A percentile compares a stretch with the other conserved stretches of the same genome.
These are phyloP conservation scores for Dalbergia cultrata DNA, from an alignment of 306 rosid species.

Conservation along the genomic window DNA sequence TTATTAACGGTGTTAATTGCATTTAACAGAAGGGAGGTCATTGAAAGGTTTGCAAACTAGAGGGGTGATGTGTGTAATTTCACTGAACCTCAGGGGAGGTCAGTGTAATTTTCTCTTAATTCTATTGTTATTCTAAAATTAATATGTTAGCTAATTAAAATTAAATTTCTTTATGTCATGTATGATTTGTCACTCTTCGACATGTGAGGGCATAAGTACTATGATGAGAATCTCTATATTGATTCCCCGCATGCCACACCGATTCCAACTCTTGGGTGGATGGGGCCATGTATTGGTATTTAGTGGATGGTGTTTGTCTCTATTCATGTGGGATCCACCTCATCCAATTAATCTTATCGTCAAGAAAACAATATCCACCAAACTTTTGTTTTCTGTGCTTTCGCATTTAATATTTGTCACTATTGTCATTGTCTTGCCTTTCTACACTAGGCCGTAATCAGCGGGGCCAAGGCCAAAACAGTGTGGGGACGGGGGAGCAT, in stretches of 20 bases:
- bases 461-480: not conserved
- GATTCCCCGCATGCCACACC: not conserved
- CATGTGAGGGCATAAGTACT: not conserved
- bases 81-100: no score
- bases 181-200: not conserved
- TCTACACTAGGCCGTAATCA: not conserved
- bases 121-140: not conserved
- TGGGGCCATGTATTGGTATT: not conserved
- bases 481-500: not conserved
- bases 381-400: not conserved
- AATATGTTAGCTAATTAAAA: not conserved
- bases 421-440: not conserved
- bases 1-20: no score
- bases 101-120: no score
- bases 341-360: conserved; percentile 22
- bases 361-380: conserved; percentile 31
- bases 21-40: no score
- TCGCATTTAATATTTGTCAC: not conserved
- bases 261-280: not conserved
- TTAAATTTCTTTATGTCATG: not conserved
- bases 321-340: conserved; percentile 30
- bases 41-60: no score
- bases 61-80: no score
- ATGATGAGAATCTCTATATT: not conserved
- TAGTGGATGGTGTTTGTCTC: not conserved